Evolutionary conservation across 2,329 filamentous ascomycete genomes (phyloP), one percentile per base, ranked within the genome.

Genomic region (Aureobasidium sp.): DNA sequence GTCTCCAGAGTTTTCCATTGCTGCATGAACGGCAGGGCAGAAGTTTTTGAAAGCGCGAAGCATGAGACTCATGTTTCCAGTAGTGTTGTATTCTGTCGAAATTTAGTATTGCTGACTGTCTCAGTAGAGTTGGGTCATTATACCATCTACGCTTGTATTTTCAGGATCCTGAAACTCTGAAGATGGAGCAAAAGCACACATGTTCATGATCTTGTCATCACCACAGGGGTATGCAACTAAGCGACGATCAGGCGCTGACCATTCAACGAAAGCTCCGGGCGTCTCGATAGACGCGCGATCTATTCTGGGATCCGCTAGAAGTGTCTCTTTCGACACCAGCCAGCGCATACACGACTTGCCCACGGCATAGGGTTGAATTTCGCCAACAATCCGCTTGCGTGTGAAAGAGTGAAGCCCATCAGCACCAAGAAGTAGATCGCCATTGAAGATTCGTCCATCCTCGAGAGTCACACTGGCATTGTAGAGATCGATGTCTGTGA

Each of bases 161-260:
- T 43, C 36, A 5, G 34, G 44, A 8, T 60, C 57, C 3, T 60
- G 57, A 5, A 60, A 50, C 13, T 61, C 59, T 12, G 39, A 34
- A 12, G 59, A 61, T 7, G 59, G 59, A 17, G 50, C 50, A 53
- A 61, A 61, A 24, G 59, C 59, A 50, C 47, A 52, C 37, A 61
- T 34, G 15, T 61, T 61, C 59, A 61, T 61, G 39, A 61, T 53
- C 15, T 52, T 53, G 47, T 53, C 59, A 29, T 61, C 48, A 20
- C 48, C 52, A 20, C 59, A 61, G 10, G 59, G 59, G 7, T 61
- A 61, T 15, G 59, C 59, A 7, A 61, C 48, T 13, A 61, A 24
- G 15, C 59, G 47, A 20, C 59, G 37, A 15, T 61, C 59, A 15
- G 47, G 32, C 32, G 37, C 59, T 9, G 47, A 34, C 59, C 59